phyloP scores from a whole-genome alignment of 139 green algal genomes.

The Chlamydomonas applanata region DNA sequence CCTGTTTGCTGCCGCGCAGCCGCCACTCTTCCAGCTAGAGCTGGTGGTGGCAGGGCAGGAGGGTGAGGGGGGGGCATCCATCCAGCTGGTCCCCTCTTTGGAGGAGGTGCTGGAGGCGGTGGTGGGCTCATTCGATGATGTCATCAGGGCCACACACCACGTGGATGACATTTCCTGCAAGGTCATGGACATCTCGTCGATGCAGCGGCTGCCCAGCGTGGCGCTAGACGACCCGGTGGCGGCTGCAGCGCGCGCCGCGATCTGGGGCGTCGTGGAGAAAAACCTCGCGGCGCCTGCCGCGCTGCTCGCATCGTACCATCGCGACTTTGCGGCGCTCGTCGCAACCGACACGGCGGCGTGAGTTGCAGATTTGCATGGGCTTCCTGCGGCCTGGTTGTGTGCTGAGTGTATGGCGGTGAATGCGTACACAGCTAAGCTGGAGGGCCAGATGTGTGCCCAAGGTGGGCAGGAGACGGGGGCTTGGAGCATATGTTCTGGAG shows the following conservation, averaged over 20 bases:
- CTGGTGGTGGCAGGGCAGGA: not conserved
- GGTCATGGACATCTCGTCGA: slow-evolving; percentile 38
- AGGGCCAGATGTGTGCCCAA: too few species aligned
- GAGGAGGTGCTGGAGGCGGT: slow-evolving; percentile 45
- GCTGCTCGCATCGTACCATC: slow-evolving; percentile 39
- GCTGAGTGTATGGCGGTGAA: too few species aligned
- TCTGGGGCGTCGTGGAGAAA: slow-evolving; percentile 26
- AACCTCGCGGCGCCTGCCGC: slow-evolving; percentile 52
- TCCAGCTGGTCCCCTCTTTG: slow-evolving; percentile 47
- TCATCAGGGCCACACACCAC: slow-evolving; percentile 33
- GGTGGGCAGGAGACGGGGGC: too few species aligned
- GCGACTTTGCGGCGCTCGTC: slow-evolving; percentile 34
- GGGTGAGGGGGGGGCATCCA: not conserved
- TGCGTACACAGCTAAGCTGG: too few species aligned
- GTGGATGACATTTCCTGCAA: slow-evolving; percentile 46
- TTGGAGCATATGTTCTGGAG: too few species aligned
- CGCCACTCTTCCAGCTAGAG: slow-evolving; percentile 54
- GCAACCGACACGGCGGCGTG: slow-evolving; percentile 1
- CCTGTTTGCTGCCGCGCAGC: slow-evolving; percentile 35
- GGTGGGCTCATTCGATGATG: slow-evolving; percentile 56
- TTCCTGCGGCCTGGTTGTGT: too few species aligned
- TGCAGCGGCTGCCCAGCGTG: slow-evolving; percentile 43
- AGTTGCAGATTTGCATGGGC: too few species aligned
- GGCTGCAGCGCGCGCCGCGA: slow-evolving; percentile 14
- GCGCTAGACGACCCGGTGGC: slow-evolving; percentile 45